These are phyloP conservation scores for Microthlaspi erraticum DNA, from an alignment of 345 rosid species.

Conservation along the genomic window DNA sequence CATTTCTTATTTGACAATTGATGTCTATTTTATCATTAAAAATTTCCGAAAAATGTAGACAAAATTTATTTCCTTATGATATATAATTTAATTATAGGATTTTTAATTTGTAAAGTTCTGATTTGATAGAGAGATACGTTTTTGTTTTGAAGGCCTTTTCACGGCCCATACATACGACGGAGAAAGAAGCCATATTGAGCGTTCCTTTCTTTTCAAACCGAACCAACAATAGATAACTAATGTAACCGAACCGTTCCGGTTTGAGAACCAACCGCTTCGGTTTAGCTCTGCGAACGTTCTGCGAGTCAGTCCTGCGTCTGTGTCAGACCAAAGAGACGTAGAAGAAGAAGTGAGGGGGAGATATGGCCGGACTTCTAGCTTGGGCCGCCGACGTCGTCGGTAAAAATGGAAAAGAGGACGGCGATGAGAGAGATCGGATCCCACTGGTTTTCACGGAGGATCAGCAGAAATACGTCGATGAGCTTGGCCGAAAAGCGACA, in stretches of 20 bases:
- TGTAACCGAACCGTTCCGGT: constrained; percentile 16
- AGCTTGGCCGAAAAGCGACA: constrained; percentile 71
- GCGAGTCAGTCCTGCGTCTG: not conserved
- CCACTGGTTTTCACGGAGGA: constrained; percentile 65
- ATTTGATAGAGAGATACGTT: not conserved
- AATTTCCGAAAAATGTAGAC: not conserved
- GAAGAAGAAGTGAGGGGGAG: not conserved
- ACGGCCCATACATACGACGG: constrained; percentile 6
- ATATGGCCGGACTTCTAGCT: constrained; percentile 84
- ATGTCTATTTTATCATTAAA: not conserved
- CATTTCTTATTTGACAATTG: not conserved
- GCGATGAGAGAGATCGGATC: constrained; percentile 47
- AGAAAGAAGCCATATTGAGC: not conserved
- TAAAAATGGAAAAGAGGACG: constrained; percentile 58
- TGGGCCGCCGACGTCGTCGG: constrained; percentile 98
- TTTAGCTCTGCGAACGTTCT: constrained; percentile 25
- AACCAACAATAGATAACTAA: constrained; percentile 5
- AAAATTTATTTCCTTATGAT: no score
- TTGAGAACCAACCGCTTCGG: constrained; percentile 31
- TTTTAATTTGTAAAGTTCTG: not conserved
- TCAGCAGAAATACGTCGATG: constrained; percentile 68
- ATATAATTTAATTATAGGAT: not conserved
- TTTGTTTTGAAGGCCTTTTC: not conserved
- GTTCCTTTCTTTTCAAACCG: not conserved
- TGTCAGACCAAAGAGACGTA: not conserved